Evolutionary conservation across 352 stramenopile species (phyloP).

Genomic region (Peronospora tabacina): DNA sequence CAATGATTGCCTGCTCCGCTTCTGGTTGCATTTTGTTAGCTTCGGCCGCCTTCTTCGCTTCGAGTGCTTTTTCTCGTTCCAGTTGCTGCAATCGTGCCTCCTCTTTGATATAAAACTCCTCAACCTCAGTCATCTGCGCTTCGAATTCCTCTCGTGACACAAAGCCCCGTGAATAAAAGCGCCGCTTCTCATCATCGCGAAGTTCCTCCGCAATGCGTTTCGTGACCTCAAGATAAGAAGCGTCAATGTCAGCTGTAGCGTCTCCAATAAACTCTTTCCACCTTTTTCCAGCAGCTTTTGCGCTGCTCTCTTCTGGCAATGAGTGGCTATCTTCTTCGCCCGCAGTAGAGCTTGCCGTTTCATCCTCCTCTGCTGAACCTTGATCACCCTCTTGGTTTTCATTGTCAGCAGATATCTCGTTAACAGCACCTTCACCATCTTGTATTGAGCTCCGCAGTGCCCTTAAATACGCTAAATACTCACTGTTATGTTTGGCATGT

Average conservation of each 20-base stretch:
- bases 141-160: slow-evolving; percentile 45
- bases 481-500: slow-evolving; percentile 32
- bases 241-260: slow-evolving; percentile 42
- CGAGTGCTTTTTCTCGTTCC: slow-evolving; percentile 20
- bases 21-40: slow-evolving; percentile 10
- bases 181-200: slow-evolving; percentile 31
- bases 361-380: slow-evolving; percentile 12
- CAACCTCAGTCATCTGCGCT: slow-evolving; percentile 27
- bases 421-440: slow-evolving; percentile 5
- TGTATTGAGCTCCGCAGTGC: slow-evolving; percentile 29
- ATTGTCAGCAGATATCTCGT: slow-evolving; percentile 2
- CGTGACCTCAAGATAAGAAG: slow-evolving; percentile 40
- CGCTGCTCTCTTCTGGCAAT: slow-evolving; percentile 13
- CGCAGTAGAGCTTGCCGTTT: slow-evolving; percentile 6
- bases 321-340: slow-evolving; percentile 9
- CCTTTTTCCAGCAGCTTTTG: slow-evolving; percentile 31
- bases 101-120: slow-evolving; percentile 29
- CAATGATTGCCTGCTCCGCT: slow-evolving; percentile 5
- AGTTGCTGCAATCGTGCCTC: slow-evolving; percentile 30
- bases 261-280: slow-evolving; percentile 64
- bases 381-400: slow-evolving; percentile 6
- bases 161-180: slow-evolving; percentile 52
- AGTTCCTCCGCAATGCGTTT: slow-evolving; percentile 45
- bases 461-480: slow-evolving; percentile 46
- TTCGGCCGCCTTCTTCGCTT: slow-evolving; percentile 25